Base-by-base conservation (phyloP, 1,284 basidiomycete genomes). In the Xanthoconium separans region DNA sequence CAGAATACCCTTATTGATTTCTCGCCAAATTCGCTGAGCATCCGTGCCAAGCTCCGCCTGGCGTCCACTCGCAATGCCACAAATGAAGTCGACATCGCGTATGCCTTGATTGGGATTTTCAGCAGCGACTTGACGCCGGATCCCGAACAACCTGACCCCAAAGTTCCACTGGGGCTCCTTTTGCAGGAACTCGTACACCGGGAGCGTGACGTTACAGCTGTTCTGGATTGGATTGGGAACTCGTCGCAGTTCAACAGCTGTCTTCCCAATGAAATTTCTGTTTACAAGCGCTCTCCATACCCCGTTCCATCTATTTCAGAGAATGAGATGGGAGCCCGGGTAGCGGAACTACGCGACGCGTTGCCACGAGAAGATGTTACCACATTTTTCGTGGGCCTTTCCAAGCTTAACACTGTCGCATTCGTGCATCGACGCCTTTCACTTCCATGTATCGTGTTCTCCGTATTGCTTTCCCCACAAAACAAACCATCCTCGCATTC, bases 221-320 rank as follows among this genome's bases (percentile, higher is more conserved):
- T 56, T 27, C 47, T 58, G 2, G 57, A 59, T 31, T 58, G 57
- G 57, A 16, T 34, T 13, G 57, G 57, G 45, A 47, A n/a, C 34
- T 37, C 57, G 6, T 58, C 57, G 15, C 9, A 47, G 34, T 58
- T 58, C 45, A 44, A 58, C 29, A 58, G 47, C 6, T 51, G 41
- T 24, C 34, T 53, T 27, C 52, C 52, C 10, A 27, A 41, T 7
- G 10, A 41, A 6, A 59, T 58, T 20, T 34, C 47, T 0, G 44
- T 18, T 31, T 58, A 58, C 48, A 3, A 27, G 16, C 2, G 18
- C 20, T 2, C 43, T 8, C 51, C 51, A 12, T 27, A 54, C 29
- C 20, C 29, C 3, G 16, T n/a, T 33, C 33, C 56, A 15, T 9
- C 27, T 30, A 36, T 58, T 27, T 18, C 56, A 12, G 44, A 44